Evolutionary conservation across 495 filamentous ascomycete species (phyloP), one percentile per base, ranked within the genome.

Genomic region (Aspergillus bridgeri): DNA sequence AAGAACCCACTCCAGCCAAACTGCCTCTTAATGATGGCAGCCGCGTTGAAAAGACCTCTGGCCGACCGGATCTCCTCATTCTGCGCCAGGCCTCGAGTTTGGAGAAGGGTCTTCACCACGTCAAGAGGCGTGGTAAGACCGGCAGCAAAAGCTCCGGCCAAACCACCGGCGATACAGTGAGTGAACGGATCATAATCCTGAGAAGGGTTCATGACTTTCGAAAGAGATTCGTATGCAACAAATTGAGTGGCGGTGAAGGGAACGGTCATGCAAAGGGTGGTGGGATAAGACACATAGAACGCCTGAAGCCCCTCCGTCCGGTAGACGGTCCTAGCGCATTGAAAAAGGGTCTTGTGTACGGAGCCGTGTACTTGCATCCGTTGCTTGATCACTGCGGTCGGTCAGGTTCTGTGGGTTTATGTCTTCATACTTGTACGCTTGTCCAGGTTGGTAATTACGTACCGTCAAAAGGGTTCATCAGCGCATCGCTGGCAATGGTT

Each of bases 381-480:
- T 71, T 99, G 94, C 75, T 99, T 99, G 79, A 99, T 94, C 29
- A 99, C 94, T 96, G 65, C 7, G 44, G 55, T 74, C 52, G 72
- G 68, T 38, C 7, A 9, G 15, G 6, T 18, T 15, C 27, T 38
- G 15, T n/a, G n/a, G n/a, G n/a, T 13, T 18, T 46, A 22, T 9
- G n/a, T 22, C n/a, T 13, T 48, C 9, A 38, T 8, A 38, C 5
- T 15, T 1, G 17, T 15, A 38, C 11, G 17, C 7, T 15, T 13
- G 33, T 38, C 33, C 33, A 38, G 3, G 33, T 20, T 0, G 2
- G 24, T 20, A 27, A 47, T n/a, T 46, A 69, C 83, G 68, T 79
- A 96, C 92, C 92, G 78, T 99, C 94, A 71, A 99, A 99, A 25
- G 94, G 94, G 71, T 98, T 99, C 94, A 99, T 99, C 50, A 99